These are phyloP conservation scores for Trypanosoma lewisi DNA, from an alignment of 208 protist species.

Conservation along the genomic window DNA sequence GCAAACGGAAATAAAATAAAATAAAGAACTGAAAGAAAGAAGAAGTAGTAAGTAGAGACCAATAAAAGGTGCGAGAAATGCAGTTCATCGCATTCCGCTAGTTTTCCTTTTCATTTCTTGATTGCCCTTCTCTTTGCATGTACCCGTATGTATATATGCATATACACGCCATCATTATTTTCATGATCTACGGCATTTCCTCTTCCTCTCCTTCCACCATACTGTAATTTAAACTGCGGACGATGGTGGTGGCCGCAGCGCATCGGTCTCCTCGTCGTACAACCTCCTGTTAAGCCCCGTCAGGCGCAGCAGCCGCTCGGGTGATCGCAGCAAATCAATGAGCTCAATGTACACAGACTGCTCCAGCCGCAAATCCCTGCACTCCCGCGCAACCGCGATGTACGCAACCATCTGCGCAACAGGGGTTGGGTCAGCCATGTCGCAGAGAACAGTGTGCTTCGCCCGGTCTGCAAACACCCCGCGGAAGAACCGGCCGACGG, in stretches of 20 bases:
- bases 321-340: conserved; percentile 68
- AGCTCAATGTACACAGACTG: conserved; percentile 74
- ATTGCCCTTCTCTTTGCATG: too few species aligned
- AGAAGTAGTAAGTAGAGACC: too few species aligned
- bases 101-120: too few species aligned
- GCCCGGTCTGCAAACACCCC: conserved; percentile 53
- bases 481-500: conserved; percentile 65
- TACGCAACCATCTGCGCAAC: conserved; percentile 58
- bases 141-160: not conserved
- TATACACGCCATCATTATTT: not conserved
- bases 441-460: conserved; percentile 36
- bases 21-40: too few species aligned
- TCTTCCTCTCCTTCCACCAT: too few species aligned
- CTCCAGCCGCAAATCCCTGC: conserved; percentile 69
- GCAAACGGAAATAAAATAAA: too few species aligned
- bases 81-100: too few species aligned
- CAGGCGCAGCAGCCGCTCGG: conserved; percentile 53
- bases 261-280: conserved; percentile 14
- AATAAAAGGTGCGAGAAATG: too few species aligned
- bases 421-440: conserved; percentile 57
- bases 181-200: too few species aligned
- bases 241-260: not conserved
- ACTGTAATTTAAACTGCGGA: too few species aligned
- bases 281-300: conserved; percentile 38
- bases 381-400: conserved; percentile 50